Evolutionary conservation across 768 basidiomycete genomes (phyloP), one percentile per base, ranked within the genome.

Genomic region (Pleurotus pulmonarius): DNA sequence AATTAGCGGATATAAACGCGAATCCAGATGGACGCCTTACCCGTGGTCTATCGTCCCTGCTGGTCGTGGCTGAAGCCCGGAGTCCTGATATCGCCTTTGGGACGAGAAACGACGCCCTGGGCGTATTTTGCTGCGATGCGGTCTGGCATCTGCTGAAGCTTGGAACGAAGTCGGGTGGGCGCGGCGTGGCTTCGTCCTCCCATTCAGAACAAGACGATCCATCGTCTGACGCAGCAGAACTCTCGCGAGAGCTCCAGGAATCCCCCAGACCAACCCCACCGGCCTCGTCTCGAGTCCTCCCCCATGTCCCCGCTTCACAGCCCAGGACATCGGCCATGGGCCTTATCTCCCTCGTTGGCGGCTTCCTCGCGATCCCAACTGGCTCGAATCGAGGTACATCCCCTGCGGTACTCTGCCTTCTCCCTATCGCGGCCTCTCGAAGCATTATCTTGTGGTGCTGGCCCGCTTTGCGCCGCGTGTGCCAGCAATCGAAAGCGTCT

Each of bases 131-230:
- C 1, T 24, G 26, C 13, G n/a, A 49, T 26, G 41, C 20, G 4
- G 41, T 44, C 41, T 22, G 20, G n/a, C 48, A 24, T n/a, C 26
- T 25, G 4, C 48, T 26, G 26, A 49, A 49, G 37, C 26, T 49
- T n/a, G 48, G 48, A 29, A 49, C 48, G 26, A 49, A 49, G 26
- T 49, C 48, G 48, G 48, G 48, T 49, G 48, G 48, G 15, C 48
- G 48, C 16, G 48, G 48, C 15, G 48, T 49, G 12, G 26, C 48
- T 49, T 49, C 48, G 4, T 49, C 48, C 12, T 49, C 48, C 48
- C 48, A 49, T 26, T 29, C 29, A 29, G 48, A 49, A n/a, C 25
- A 49, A 25, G 48, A 49, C 15, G 48, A 25, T 1, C 20, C 29
- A n/a, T 49, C 48, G 13, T 34, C 48, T 11, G 25, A 49, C 4